A percentile compares a stretch with the other conserved stretches of the same genome.
phyloP scores from a whole-genome alignment of 768 basidiomycete genomes.

The Boletus speciosus region DNA sequence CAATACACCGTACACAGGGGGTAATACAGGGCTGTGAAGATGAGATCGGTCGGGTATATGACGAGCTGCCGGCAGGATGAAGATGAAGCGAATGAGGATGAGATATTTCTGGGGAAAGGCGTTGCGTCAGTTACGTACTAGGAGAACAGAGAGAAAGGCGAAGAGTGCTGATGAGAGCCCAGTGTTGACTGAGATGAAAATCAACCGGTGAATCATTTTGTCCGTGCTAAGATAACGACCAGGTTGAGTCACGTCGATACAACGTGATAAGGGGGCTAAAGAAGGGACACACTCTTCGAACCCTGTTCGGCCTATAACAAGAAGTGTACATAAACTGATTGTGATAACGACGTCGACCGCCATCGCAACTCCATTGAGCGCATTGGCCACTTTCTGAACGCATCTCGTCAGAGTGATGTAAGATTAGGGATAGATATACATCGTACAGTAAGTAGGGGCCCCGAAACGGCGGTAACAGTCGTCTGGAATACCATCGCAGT shows the following conservation, averaged over 20 bases:
- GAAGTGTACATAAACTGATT: constrained; percentile 20
- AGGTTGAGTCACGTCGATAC: not conserved
- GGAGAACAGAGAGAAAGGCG: constrained; percentile 16
- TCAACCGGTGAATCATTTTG: constrained; percentile 21
- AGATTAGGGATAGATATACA: not conserved
- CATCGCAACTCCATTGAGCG: constrained; percentile 11
- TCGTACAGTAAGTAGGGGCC: constrained; percentile 19
- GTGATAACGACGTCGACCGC: constrained; percentile 21
- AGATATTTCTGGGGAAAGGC: too few relatives aligned
- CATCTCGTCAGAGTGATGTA: constrained; percentile 1
- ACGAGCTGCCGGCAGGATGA: constrained; percentile 10
- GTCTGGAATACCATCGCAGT: constrained; percentile 14
- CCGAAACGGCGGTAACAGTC: constrained; percentile 13
- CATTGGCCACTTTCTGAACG: constrained; percentile 13
- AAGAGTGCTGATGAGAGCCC: constrained; percentile 25
- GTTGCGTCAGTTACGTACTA: constrained; percentile 8
- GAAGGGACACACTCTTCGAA: constrained; percentile 15
- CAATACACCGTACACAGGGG: constrained; percentile 34
- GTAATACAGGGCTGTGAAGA: constrained; percentile 25
- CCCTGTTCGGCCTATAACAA: constrained; percentile 23
- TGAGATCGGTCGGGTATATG: constrained; percentile 22
- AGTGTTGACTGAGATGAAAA: constrained; percentile 25
- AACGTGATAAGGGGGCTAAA: not conserved
- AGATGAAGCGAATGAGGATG: too few relatives aligned
- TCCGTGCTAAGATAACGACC: constrained; percentile 18